Evolutionary conservation across 2,329 filamentous ascomycete species (phyloP).

Genomic region (Fusarium sp.): DNA sequence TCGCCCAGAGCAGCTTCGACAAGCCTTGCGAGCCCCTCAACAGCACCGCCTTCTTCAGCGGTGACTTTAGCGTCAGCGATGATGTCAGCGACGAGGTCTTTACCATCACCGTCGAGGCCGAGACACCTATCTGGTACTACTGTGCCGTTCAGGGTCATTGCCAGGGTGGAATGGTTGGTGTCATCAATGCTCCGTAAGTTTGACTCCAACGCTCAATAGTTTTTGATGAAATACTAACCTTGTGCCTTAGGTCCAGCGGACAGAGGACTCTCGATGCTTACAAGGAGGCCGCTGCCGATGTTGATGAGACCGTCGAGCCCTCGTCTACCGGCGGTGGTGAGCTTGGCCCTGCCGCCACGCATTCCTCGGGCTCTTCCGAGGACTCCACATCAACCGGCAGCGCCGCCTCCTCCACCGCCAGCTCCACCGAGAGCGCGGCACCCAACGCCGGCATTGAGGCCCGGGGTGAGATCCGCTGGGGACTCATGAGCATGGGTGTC

Average conservation of each 20-base stretch:
- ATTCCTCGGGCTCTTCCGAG: background rate
- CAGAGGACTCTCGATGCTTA: constrained; percentile 26
- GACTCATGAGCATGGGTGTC: constrained; percentile 35
- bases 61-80: constrained; percentile 22
- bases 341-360: constrained; percentile 27
- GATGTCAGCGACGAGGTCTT: constrained; percentile 34
- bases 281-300: constrained; percentile 24
- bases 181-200: constrained; percentile 46
- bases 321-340: constrained; percentile 33
- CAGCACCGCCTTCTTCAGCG: constrained; percentile 55
- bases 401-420: background rate
- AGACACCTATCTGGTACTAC: constrained; percentile 69
- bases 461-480: constrained; percentile 40
- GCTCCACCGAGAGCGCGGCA: constrained; percentile 21
- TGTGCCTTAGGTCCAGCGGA: constrained; percentile 24
- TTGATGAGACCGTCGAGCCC: constrained; percentile 31
- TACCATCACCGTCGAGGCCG: constrained; percentile 45
- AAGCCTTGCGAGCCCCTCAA: constrained; percentile 65
- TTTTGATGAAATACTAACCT: background rate
- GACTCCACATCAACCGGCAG: background rate
- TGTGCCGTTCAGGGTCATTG: constrained; percentile 67
- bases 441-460: constrained; percentile 32
- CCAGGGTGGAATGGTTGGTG: constrained; percentile 66
- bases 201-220: background rate
- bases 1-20: constrained; percentile 67